Conservation (phyloP, 2,329 filamentous ascomycete species). For the Neoarthrinium moseri region DNA sequence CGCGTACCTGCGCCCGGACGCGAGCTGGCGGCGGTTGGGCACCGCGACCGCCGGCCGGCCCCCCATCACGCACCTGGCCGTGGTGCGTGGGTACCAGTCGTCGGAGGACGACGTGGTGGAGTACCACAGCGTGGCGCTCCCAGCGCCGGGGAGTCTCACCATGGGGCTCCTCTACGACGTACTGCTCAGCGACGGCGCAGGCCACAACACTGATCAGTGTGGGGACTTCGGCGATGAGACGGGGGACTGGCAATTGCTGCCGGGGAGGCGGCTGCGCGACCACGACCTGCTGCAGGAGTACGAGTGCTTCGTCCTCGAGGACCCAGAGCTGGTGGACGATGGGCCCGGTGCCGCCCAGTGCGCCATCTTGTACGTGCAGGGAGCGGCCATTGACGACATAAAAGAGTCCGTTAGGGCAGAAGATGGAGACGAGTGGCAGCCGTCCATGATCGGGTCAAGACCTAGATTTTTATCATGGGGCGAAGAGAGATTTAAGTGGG, state of each 20-base stretch:
- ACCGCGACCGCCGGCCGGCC: slow-evolving; percentile 14
- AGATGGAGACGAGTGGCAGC: not conserved
- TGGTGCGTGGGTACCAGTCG: slow-evolving; percentile 1
- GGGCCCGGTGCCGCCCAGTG: slow-evolving; percentile 15
- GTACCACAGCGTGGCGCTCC: slow-evolving; percentile 20
- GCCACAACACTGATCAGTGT: too few relatives aligned
- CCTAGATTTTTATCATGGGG: not conserved
- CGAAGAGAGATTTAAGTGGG: too few relatives aligned
- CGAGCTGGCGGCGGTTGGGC: slow-evolving; percentile 20
- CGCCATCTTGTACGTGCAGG: slow-evolving; percentile 19
- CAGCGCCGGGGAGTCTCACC: slow-evolving; percentile 14
- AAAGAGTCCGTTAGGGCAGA: not conserved
- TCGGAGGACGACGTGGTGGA: slow-evolving; percentile 14
- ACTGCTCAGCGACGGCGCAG: slow-evolving; percentile 11
- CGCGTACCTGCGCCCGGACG: slow-evolving; percentile 16
- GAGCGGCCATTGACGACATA: slow-evolving; percentile 1
- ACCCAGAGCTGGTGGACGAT: slow-evolving; percentile 16
- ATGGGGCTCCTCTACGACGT: slow-evolving; percentile 21
- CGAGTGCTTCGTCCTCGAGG: slow-evolving; percentile 18
- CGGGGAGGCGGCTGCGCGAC: slow-evolving; percentile 16
- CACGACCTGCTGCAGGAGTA: slow-evolving; percentile 18
- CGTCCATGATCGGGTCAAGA: not conserved
- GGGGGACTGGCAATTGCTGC: slow-evolving; percentile 18
- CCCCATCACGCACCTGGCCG: slow-evolving; percentile 19
- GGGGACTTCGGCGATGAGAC: slow-evolving; percentile 17